Conservation (phyloP, 78 protist species). For the Ministeria vibrans region DNA sequence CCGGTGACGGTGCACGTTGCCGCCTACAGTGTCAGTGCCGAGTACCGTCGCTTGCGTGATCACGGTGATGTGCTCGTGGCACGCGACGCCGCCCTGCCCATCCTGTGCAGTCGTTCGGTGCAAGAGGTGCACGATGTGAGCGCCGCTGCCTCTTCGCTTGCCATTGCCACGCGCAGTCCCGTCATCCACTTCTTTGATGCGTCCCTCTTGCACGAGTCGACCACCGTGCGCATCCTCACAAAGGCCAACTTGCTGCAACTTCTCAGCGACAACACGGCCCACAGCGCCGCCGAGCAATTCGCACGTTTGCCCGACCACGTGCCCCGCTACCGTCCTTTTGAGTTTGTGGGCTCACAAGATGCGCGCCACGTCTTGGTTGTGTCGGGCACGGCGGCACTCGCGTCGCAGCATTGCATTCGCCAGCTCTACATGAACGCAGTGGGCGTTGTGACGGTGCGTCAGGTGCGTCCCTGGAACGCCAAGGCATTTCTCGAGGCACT, state of each 20-base stretch:
- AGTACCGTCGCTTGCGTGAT: too few species aligned
- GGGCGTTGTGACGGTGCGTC: slow-evolving; percentile 43
- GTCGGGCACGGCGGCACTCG: background rate
- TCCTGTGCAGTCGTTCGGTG: slow-evolving; percentile 2
- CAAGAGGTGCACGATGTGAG: slow-evolving; percentile 34
- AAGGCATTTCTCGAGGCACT: slow-evolving; percentile 28
- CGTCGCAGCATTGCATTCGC: too few species aligned
- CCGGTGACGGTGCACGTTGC: background rate
- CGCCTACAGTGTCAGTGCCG: too few species aligned
- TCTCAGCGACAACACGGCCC: background rate
- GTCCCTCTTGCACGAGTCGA: background rate
- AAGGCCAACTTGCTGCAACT: background rate
- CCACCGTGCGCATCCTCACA: background rate
- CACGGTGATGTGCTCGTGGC: background rate
- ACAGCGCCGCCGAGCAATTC: background rate
- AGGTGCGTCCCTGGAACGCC: slow-evolving; percentile 51
- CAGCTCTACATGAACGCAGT: slow-evolving; percentile 6
- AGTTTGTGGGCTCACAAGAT: slow-evolving; percentile 9
- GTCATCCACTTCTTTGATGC: slow-evolving; percentile 22
- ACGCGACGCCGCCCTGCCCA: slow-evolving; percentile 8
- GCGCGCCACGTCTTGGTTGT: slow-evolving; percentile 22
- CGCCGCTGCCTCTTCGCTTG: background rate
- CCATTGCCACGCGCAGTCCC: background rate
- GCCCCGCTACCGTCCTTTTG: slow-evolving; percentile 16
- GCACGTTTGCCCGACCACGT: background rate